Conservation (phyloP, 2,329 filamentous ascomycete genomes). For the Stemphylium vesicarium region DNA sequence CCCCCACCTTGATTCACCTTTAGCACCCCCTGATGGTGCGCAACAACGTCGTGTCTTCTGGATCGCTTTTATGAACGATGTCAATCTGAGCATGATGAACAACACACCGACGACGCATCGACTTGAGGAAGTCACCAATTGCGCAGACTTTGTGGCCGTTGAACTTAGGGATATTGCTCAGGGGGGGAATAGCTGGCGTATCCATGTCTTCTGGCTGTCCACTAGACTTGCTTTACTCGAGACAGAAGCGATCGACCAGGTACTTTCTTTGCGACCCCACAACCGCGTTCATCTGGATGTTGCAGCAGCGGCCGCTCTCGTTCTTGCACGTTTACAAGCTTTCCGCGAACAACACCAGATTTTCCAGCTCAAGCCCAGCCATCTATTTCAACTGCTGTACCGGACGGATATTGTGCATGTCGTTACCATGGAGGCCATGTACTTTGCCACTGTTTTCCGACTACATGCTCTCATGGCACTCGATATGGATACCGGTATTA, state of each 20-base stretch:
- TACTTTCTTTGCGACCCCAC: conserved; percentile 18
- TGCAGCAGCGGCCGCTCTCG: background rate
- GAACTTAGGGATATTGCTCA: conserved; percentile 24
- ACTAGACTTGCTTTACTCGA: conserved; percentile 29
- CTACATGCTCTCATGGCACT: conserved; percentile 23
- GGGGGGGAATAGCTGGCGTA: conserved; percentile 29
- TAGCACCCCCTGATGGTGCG: conserved; percentile 15
- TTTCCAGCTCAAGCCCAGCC: conserved; percentile 21
- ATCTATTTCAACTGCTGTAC: conserved; percentile 34
- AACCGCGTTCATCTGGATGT: conserved; percentile 9
- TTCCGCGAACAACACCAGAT: conserved; percentile 29
- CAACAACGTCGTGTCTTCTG: conserved; percentile 34
- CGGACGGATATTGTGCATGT: conserved; percentile 33
- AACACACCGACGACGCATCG: conserved; percentile 27
- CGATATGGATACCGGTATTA: conserved; percentile 20
- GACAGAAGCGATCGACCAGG: conserved; percentile 31
- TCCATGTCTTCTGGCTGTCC: conserved; percentile 29
- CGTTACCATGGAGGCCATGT: conserved; percentile 28
- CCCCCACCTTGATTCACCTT: background rate
- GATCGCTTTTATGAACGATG: conserved; percentile 31
- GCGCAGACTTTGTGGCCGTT: conserved; percentile 17
- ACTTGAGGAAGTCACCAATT: conserved; percentile 24
- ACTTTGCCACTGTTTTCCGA: conserved; percentile 34
- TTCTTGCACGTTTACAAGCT: conserved; percentile 18
- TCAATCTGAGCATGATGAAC: conserved; percentile 22